These are phyloP conservation scores for Allomyces javanicus DNA, from an alignment of 192 early-diverging fungal species.

Conservation along the genomic window DNA sequence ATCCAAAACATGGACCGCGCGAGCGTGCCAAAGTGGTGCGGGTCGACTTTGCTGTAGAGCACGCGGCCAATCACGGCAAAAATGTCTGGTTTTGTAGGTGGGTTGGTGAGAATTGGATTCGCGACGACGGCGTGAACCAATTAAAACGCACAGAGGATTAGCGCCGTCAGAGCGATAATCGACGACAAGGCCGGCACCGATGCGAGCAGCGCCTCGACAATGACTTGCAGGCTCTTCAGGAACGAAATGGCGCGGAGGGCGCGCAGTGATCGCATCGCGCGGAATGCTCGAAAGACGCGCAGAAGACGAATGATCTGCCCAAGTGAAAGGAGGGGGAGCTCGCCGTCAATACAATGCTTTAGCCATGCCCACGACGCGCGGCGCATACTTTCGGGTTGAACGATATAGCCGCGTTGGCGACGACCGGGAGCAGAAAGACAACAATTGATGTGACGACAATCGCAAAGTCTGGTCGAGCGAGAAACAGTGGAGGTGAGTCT, in stretches of 20 bases:
- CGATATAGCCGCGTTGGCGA: neutral
- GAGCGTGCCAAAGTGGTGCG: slow-evolving; percentile 13
- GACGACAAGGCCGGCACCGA: slow-evolving; percentile 20
- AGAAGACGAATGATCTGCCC: slow-evolving; percentile 6
- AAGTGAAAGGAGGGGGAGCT: too few relatives aligned
- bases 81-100: slow-evolving; percentile 9
- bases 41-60: slow-evolving; percentile 12
- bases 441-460: slow-evolving; percentile 11
- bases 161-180: slow-evolving; percentile 11
- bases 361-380: too few relatives aligned
- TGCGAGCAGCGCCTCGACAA: slow-evolving; percentile 15
- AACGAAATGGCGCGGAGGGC: slow-evolving; percentile 12
- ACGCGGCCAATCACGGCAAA: slow-evolving; percentile 13
- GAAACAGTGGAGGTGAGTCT: neutral
- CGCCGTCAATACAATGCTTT: too few relatives aligned
- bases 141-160: slow-evolving; percentile 11
- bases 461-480: slow-evolving; percentile 6
- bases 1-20: slow-evolving; percentile 9
- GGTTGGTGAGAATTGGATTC: neutral
- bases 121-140: neutral
- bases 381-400: slow-evolving; percentile 8
- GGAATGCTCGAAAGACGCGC: slow-evolving; percentile 10
- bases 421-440: slow-evolving; percentile 5
- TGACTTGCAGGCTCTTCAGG: slow-evolving; percentile 12
- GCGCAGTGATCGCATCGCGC: slow-evolving; percentile 12